A percentile compares a stretch with the other conserved stretches of the same genome.
These are phyloP conservation scores for Ophioceras dolichostomum DNA, from an alignment of 2,329 filamentous ascomycete species.

Conservation along the genomic window DNA sequence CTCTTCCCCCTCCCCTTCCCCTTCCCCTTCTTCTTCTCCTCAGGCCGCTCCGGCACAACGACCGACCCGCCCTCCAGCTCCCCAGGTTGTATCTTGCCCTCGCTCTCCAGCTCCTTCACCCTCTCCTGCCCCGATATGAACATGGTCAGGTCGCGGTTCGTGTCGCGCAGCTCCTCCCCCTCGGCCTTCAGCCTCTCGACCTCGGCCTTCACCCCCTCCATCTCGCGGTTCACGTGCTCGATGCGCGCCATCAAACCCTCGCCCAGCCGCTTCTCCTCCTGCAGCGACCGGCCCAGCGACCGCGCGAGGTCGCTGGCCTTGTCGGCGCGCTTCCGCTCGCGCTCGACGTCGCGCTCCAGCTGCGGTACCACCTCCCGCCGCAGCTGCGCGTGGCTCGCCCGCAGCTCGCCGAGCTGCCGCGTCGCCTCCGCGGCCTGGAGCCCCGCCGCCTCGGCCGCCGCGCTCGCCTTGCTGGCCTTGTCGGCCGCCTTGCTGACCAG, in stretches of 20 bases:
- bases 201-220: slow-evolving; percentile 43
- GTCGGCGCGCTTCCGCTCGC: slow-evolving; percentile 54
- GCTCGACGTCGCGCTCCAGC: slow-evolving; percentile 61
- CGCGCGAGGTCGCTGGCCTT: slow-evolving; percentile 68
- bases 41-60: slow-evolving; percentile 45
- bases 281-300: slow-evolving; percentile 60
- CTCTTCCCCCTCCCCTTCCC: slow-evolving; percentile 37
- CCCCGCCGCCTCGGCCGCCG: slow-evolving; percentile 51
- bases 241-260: slow-evolving; percentile 76
- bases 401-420: slow-evolving; percentile 37
- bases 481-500: slow-evolving; percentile 79
- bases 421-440: slow-evolving; percentile 34
- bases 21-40: slow-evolving; percentile 26
- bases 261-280: slow-evolving; percentile 79
- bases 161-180: slow-evolving; percentile 66
- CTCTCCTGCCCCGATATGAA: slow-evolving; percentile 80
- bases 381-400: slow-evolving; percentile 39
- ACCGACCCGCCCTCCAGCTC: slow-evolving; percentile 63
- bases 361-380: slow-evolving; percentile 44
- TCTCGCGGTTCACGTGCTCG: slow-evolving; percentile 54
- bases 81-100: slow-evolving; percentile 47
- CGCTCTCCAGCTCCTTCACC: slow-evolving; percentile 56
- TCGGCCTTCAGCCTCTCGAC: slow-evolving; percentile 44
- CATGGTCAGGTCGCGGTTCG: slow-evolving; percentile 78
- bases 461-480: slow-evolving; percentile 67